These are phyloP conservation scores for Dujonia santamariae DNA, from an alignment of 1,139 yeast species.

Conservation along the genomic window DNA sequence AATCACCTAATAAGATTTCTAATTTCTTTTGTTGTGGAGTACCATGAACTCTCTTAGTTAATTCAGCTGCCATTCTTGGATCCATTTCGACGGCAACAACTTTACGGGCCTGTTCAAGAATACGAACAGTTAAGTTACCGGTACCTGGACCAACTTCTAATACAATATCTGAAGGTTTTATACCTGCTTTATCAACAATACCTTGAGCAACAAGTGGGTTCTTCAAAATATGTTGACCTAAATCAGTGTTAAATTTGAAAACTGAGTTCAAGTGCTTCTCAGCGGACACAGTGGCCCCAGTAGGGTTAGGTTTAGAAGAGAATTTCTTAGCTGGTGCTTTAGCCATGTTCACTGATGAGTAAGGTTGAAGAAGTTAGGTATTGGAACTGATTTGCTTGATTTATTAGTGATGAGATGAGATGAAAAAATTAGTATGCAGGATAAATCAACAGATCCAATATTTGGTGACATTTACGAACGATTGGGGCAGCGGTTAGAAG, in stretches of 20 bases:
- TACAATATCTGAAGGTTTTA: conserved; percentile 88
- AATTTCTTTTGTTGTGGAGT: conserved; percentile 88
- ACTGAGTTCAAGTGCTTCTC: conserved; percentile 76
- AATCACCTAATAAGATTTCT: conserved; percentile 91
- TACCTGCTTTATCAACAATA: conserved; percentile 92
- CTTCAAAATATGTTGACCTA: conserved; percentile 95
- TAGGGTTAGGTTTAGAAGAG: conserved; percentile 36
- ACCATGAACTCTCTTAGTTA: conserved; percentile 96
- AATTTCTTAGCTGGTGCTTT: conserved; percentile 56
- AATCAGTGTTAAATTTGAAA: conserved; percentile 91
- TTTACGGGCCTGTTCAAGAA: conserved; percentile 84
- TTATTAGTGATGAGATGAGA: no score
- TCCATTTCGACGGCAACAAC: conserved; percentile 98
- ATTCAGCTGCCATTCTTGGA: conserved; percentile 98
- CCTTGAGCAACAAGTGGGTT: conserved; percentile 98
- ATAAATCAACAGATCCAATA: no score
- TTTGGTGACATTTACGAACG: no score
- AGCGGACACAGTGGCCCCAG: conserved; percentile 55
- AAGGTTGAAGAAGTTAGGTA: background rate
- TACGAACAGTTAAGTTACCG: conserved; percentile 92
- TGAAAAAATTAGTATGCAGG: no score
- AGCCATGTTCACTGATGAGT: conserved; percentile 33
- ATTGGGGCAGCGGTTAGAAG: no score
- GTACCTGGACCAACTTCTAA: conserved; percentile 99
- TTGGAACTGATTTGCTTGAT: no score